Base-by-base conservation (phyloP, 2,329 filamentous ascomycete species). In the Paraphaeosphaeria sporulosa region DNA sequence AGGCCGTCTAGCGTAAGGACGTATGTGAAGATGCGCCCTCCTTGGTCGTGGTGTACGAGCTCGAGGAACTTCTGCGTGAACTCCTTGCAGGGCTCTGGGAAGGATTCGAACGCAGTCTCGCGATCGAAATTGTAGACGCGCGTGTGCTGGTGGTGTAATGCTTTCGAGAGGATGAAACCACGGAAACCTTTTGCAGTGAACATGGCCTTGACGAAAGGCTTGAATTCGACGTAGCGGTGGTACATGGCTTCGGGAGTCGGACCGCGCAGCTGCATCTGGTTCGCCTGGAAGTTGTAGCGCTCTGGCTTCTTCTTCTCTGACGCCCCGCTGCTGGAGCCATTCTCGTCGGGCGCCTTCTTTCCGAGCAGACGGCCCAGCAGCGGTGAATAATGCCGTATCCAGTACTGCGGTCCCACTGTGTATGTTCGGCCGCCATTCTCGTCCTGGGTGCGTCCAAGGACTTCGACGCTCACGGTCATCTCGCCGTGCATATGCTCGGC, bases 221-320 rank as follows among this genome's bases (percentile, higher is more conserved):
- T 90, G 79, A 97, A 97, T 76, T 96, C 94, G 59, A 97, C 94
- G 72, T 91, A 98, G 66, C 93, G 90, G 76, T 97, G 94, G 76
- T 97, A 97, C 36, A 98, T 83, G 63, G 88, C 83, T 2, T 87
- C 82, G 0, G 94, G 94, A 0, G 95, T 90, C 0, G 94, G 94
- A 0, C 94, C 94, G 48, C 86, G 84, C 8, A 98, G 85, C 75
- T 97, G 94, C 71, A 97, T 89, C 76, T 97, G 91, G 75, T 93
- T 94, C 42, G 94, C 92, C 83, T 97, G 94, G 79, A 98, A 98
- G 77, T 95, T 92, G 74, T 94, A 94, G 82, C 88, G 89, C 71
- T 91, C 85, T 2, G 87, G 83, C 64, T 84, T 76, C 12, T 68
- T 58, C 59, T 72, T 76, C 48, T 71, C 83, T 59, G 86, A 85